phyloP scores from a whole-genome alignment of 345 rosid species.

The Syzygium oleosum region DNA sequence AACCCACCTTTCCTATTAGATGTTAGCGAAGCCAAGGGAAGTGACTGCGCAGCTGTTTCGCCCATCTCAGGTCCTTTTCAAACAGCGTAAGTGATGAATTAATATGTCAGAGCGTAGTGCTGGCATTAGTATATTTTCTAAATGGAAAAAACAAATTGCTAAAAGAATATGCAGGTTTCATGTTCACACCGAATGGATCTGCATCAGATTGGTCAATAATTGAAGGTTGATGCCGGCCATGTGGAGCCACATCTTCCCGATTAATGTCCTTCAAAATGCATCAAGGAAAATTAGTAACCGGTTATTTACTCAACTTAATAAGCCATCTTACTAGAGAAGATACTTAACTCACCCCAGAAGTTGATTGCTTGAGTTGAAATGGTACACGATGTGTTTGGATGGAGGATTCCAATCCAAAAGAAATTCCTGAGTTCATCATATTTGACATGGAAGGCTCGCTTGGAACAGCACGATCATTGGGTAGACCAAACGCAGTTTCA shows the following conservation, averaged over 20 bases:
- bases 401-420: slow-evolving; percentile 52
- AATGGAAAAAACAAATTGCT: not conserved
- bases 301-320: not conserved
- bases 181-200: slow-evolving; percentile 26
- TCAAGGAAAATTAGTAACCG: slow-evolving; percentile 1
- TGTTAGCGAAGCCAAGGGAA: slow-evolving; percentile 16
- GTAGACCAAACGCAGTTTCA: slow-evolving; percentile 20
- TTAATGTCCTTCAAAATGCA: slow-evolving; percentile 33
- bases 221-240: slow-evolving; percentile 23
- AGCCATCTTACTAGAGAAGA: not conserved
- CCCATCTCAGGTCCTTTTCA: slow-evolving; percentile 18
- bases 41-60: slow-evolving; percentile 2
- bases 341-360: slow-evolving; percentile 35
- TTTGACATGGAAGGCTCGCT: slow-evolving; percentile 25
- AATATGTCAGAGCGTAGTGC: not conserved
- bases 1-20: slow-evolving; percentile 12
- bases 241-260: slow-evolving; percentile 26
- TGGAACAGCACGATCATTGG: slow-evolving; percentile 25
- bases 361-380: slow-evolving; percentile 32
- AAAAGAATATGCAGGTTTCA: not conserved
- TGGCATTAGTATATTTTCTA: too few species aligned
- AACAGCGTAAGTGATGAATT: not conserved
- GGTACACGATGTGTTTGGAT: slow-evolving; percentile 40
- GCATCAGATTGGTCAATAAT: slow-evolving; percentile 25
- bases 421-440: slow-evolving; percentile 26